These are phyloP conservation scores for Quercus alba DNA, from an alignment of 306 rosid species.

Conservation along the genomic window DNA sequence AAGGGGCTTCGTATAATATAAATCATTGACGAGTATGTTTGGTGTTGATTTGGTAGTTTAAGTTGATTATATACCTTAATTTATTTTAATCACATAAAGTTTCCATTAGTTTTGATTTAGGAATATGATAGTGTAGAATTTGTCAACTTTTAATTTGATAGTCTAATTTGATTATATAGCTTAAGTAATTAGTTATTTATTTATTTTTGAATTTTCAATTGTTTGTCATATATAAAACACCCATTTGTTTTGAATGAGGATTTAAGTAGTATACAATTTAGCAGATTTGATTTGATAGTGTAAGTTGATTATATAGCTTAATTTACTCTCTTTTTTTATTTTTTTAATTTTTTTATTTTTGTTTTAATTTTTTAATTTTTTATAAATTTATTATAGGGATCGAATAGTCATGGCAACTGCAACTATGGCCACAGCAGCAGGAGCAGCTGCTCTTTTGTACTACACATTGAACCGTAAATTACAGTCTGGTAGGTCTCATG, in stretches of 20 bases:
- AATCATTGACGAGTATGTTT: neutral
- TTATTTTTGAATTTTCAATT: neutral
- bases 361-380: no score
- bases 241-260: neutral
- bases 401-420: constrained; percentile 82
- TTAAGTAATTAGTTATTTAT: neutral
- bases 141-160: neutral
- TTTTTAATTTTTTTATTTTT: no score
- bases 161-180: neutral
- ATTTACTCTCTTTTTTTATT: no score
- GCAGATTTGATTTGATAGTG: neutral
- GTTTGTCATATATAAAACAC: neutral
- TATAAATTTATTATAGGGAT: constrained; percentile 28
- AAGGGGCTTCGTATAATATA: neutral
- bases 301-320: constrained; percentile 6
- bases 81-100: neutral
- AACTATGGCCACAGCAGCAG: constrained; percentile 98
- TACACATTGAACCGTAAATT: constrained; percentile 78
- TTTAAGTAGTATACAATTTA: neutral
- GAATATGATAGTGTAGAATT: neutral
- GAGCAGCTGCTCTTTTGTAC: constrained; percentile 90
- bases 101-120: neutral
- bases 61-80: constrained; percentile 11
- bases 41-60: neutral
- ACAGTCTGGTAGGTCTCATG: constrained; percentile 25